Evolutionary conservation across 2,329 filamentous ascomycete species (phyloP), one percentile per base, ranked within the genome.

Genomic region (Exophiala sp.): DNA sequence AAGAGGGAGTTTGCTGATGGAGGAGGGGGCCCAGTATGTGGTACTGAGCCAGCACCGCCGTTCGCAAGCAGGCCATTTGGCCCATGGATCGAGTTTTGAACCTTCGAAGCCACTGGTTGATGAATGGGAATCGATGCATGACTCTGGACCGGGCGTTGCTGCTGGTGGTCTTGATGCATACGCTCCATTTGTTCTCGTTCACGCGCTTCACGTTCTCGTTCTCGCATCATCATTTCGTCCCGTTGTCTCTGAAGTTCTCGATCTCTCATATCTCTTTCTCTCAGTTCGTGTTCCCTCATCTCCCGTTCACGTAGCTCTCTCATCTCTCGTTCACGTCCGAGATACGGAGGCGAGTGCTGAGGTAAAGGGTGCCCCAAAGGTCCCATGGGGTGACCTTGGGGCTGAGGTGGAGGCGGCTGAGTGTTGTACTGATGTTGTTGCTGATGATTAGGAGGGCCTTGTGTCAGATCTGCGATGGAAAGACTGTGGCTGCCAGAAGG

Each of bases 91-190:
- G 89, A 87, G 60, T 85, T 87, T 53, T 87, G 75, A 59, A 90
- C 78, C 72, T 91, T 78, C 67, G 91, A 84, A 58, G 92, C 92
- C 55, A 96, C 91, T 4, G 92, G 92, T 71, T 97, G 92, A 72
- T 97, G 92, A 64, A 97, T 86, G 50, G 91, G 90, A 50, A 96
- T 89, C 2, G 91, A 90, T 53, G 89, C 86, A 67, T 89, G 91
- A 72, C 87, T 94, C 70, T 96, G 91, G 67, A 94, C 90, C 21
- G 87, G 84, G 56, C 88, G 82, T 47, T 82, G 80, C 63, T 85
- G 86, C 65, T 81, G 76, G 12, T 85, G 78, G 39, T 77, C 76
- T 62, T 84, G 84, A 65, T 84, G 84, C 45, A 62, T 50, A 8
- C 59, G 54, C 10, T 63, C 56, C 14, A 58, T 33, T 34, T 82